Base-by-base conservation (phyloP, 768 basidiomycete species). In the Pleurotus citrinopileatus region DNA sequence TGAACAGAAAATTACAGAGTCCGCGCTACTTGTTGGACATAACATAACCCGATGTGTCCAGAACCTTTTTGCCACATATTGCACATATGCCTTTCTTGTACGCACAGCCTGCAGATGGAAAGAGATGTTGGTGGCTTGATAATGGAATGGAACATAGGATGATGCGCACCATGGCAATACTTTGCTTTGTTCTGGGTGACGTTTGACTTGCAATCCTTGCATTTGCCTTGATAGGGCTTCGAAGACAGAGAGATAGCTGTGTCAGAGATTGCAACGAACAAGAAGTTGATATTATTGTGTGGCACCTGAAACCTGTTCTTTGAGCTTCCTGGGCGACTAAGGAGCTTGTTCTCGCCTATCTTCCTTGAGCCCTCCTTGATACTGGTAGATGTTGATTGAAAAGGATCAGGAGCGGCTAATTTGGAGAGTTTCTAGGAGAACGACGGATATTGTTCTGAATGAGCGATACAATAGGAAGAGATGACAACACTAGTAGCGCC, bases 351-450 rank as follows among this genome's bases (percentile, higher is more conserved):
- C 76, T 90, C 91, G 56, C 87, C 89, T 36, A 93, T 80, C 69
- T 80, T 91, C 58, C 91, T 80, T 26, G 84, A 81, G 44, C 90
- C 90, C 15, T 87, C 86, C 72, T 87, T 91, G 71, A 91, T 87
- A 58, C 84, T 82, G 46, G 72, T 70, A 2, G 87, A 84, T 42
- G 86, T 86, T 9, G 89, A 79, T 27, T 77, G 79, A 71, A 92
- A 94, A 36, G 91, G 91, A 72, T 94, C 91, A 43, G 91, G 92
- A 2, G 91, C 91, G 53, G 91, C 91, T 42, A 94, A 79, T 69
- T 90, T 93, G 54, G 90, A 92, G 52, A 91, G 81, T 91, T 94
- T 94, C 91, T 94, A 67, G 66, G 65, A 63, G 62, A 59, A 67
- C 55, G 52, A 29, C 55, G 32, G 13, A 51, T 34, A n/a, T n/a